These are phyloP conservation scores for Venturia oleaginea DNA, from an alignment of 2,329 filamentous ascomycete genomes.

Conservation along the genomic window DNA sequence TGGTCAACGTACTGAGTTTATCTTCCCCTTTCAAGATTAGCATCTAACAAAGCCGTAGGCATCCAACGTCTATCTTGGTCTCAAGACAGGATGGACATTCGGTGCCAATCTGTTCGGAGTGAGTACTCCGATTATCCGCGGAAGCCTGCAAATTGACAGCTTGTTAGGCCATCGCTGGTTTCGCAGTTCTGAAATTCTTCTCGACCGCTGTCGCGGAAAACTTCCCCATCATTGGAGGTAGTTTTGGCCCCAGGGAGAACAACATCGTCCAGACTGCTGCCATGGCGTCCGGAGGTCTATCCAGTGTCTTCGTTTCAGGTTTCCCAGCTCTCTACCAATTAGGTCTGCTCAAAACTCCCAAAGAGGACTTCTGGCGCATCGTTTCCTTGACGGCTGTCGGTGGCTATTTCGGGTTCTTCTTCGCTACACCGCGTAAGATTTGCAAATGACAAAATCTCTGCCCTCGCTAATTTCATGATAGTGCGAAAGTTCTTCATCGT, in stretches of 20 bases:
- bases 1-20: too few species aligned
- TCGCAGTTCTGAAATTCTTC: slow-evolving; percentile 48
- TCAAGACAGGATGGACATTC: slow-evolving; percentile 38
- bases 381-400: slow-evolving; percentile 53
- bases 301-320: slow-evolving; percentile 49
- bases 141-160: slow-evolving; percentile 19
- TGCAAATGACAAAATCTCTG: slow-evolving; percentile 11
- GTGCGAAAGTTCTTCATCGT: slow-evolving; percentile 61
- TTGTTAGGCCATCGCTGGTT: slow-evolving; percentile 46
- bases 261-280: slow-evolving; percentile 53
- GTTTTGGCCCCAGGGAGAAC: slow-evolving; percentile 54
- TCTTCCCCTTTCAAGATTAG: too few species aligned
- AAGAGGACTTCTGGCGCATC: slow-evolving; percentile 48
- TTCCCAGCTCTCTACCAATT: slow-evolving; percentile 53
- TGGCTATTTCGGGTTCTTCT: slow-evolving; percentile 56
- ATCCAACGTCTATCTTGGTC: slow-evolving; percentile 53
- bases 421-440: slow-evolving; percentile 43
- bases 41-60: too few species aligned
- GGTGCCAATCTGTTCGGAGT: slow-evolving; percentile 26
- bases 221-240: slow-evolving; percentile 44
- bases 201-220: slow-evolving; percentile 38
- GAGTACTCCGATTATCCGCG: slow-evolving; percentile 16
- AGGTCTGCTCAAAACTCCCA: slow-evolving; percentile 41
- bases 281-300: slow-evolving; percentile 50
- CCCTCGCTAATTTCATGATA: slow-evolving; percentile 17